phyloP scores from a whole-genome alignment of 768 basidiomycete genomes.

The Tephrocybe sp. region DNA sequence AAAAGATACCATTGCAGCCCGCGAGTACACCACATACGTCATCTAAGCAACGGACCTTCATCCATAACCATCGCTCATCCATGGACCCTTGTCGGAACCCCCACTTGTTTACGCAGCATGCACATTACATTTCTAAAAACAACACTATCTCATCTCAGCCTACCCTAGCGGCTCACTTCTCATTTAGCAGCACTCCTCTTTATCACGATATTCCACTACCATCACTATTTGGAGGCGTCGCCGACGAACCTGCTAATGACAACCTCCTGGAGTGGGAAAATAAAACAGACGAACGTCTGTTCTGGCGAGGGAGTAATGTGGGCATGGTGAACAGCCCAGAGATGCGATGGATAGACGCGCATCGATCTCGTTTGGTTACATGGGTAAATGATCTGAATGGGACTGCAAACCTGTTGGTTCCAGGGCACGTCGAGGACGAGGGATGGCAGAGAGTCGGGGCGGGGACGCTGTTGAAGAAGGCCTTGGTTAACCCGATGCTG shows the following conservation, averaged over 20 bases:
- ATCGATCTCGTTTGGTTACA: constrained; percentile 42
- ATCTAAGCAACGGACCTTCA: constrained; percentile 32
- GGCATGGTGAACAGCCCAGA: constrained; percentile 42
- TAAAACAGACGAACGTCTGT: constrained; percentile 52
- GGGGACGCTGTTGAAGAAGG: constrained; percentile 27
- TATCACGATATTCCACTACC: constrained; percentile 43
- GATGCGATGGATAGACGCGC: constrained; percentile 42
- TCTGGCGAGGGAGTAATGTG: constrained; percentile 71
- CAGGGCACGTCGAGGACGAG: constrained; percentile 14
- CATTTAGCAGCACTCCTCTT: constrained; percentile 30
- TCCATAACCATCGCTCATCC: constrained; percentile 37
- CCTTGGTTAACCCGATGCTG: constrained; percentile 42
- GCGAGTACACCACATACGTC: constrained; percentile 16
- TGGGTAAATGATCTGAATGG: constrained; percentile 31
- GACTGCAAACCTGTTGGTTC: constrained; percentile 31
- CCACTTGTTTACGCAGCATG: constrained; percentile 35
- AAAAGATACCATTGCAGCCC: constrained; percentile 21
- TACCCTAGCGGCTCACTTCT: constrained; percentile 39
- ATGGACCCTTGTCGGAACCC: constrained; percentile 45
- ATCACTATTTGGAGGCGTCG: constrained; percentile 36
- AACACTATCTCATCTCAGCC: constrained; percentile 32
- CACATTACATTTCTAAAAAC: constrained; percentile 40
- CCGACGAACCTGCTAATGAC: constrained; percentile 26
- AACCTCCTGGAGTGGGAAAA: constrained; percentile 61
- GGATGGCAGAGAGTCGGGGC: constrained; percentile 28